Evolutionary conservation across 148 eudicot genomes (phyloP).

Genomic region (Polygonum maritimum): DNA sequence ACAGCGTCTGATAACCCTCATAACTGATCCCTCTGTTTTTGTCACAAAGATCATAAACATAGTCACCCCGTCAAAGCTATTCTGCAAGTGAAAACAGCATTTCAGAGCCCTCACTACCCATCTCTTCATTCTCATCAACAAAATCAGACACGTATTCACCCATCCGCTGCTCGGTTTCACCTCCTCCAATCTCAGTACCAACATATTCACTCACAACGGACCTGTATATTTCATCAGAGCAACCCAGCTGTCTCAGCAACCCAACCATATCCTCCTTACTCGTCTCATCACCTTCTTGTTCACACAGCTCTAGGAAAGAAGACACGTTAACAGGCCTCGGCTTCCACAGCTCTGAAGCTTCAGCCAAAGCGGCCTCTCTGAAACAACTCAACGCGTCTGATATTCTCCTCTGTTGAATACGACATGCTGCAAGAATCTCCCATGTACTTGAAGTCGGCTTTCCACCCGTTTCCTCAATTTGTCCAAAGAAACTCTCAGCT

Average conservation of each 20-base stretch:
- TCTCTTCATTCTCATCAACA: constrained; percentile 24
- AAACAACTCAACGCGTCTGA: constrained; percentile 67
- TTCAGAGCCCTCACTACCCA: constrained; percentile 28
- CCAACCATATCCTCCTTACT: constrained; percentile 46
- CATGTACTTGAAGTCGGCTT: constrained; percentile 58
- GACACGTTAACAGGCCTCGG: constrained; percentile 42
- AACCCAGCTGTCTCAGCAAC: constrained; percentile 49
- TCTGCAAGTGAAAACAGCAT: constrained; percentile 17
- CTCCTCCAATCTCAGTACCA: not conserved
- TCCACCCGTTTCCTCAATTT: constrained; percentile 45
- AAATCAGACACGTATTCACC: constrained; percentile 13
- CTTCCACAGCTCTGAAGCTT: constrained; percentile 45
- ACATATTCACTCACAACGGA: constrained; percentile 15
- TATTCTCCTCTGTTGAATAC: constrained; percentile 37
- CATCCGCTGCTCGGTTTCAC: not conserved
- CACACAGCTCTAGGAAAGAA: constrained; percentile 41
- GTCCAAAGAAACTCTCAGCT: constrained; percentile 47
- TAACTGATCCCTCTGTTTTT: not conserved
- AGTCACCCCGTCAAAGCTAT: not conserved
- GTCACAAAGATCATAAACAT: not conserved
- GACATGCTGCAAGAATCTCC: constrained; percentile 62
- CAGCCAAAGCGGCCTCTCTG: constrained; percentile 36
- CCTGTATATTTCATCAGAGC: constrained; percentile 42
- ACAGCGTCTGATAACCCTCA: not conserved
- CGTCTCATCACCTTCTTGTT: constrained; percentile 32